Conservation (phyloP, 2,329 filamentous ascomycete species). For the Teratosphaeria pseudoeucalypti region DNA sequence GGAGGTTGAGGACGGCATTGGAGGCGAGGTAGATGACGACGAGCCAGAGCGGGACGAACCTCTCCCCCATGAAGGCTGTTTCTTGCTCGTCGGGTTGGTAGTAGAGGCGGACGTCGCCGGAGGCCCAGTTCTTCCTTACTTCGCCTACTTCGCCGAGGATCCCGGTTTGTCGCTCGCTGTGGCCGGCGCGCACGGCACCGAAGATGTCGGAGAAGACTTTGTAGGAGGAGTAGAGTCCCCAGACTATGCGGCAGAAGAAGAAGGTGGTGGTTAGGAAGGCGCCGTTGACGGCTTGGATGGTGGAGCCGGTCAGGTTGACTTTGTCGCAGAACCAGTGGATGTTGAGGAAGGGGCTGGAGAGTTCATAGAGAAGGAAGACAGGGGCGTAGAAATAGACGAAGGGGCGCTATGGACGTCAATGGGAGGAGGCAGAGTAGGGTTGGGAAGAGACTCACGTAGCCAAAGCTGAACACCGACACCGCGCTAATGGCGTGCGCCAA, state of each 20-base stretch:
- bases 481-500: constrained; percentile 68
- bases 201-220: constrained; percentile 51
- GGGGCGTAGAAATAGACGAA: constrained; percentile 76
- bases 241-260: constrained; percentile 66
- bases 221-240: constrained; percentile 60
- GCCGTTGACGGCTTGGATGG: constrained; percentile 67
- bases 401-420: constrained; percentile 50
- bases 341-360: constrained; percentile 76
- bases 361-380: constrained; percentile 77
- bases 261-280: constrained; percentile 62
- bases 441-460: constrained; percentile 55
- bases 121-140: constrained; percentile 13
- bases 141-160: constrained; percentile 5
- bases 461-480: constrained; percentile 62
- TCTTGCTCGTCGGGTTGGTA: constrained; percentile 10
- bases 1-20: constrained; percentile 61
- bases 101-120: constrained; percentile 10
- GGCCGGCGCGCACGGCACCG: constrained; percentile 11
- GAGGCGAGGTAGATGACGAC: constrained; percentile 55
- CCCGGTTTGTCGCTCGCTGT: constrained; percentile 6
- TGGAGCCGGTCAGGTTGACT: constrained; percentile 65
- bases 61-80: constrained; percentile 17
- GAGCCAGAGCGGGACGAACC: constrained; percentile 57
- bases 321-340: constrained; percentile 92
- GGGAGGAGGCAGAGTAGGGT: neutral